These are phyloP conservation scores for Sporodiniella umbellata DNA, from an alignment of 371 early-diverging fungal species.

Conservation along the genomic window DNA sequence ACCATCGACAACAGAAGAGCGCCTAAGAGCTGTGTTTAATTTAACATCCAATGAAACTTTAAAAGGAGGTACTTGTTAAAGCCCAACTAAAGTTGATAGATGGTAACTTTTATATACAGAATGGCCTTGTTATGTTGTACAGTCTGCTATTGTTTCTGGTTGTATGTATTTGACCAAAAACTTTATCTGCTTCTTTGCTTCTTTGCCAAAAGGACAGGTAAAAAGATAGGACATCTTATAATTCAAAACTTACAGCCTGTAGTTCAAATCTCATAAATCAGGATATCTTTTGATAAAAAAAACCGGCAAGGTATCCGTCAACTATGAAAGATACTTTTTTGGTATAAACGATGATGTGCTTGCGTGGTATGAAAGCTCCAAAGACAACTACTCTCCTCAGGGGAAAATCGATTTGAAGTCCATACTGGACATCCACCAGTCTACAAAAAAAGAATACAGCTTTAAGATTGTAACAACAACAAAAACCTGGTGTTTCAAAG, in stretches of 20 bases:
- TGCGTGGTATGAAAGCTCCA: conserved; percentile 59
- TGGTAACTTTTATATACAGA: too few relatives aligned
- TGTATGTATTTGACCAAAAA: conserved; percentile 67
- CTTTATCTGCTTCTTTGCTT: conserved; percentile 72
- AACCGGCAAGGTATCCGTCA: conserved; percentile 29
- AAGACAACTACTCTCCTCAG: conserved; percentile 67
- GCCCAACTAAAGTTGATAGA: too few relatives aligned
- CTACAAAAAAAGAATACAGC: conserved; percentile 46
- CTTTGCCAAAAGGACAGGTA: conserved; percentile 55
- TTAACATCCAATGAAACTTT: conserved; percentile 54
- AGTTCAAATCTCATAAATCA: conserved; percentile 57
- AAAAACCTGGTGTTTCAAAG: conserved; percentile 52
- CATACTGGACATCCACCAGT: conserved; percentile 49
- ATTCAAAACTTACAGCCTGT: background rate
- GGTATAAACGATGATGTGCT: conserved; percentile 65
- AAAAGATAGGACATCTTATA: background rate
- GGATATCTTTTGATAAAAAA: conserved; percentile 61
- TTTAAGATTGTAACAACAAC: conserved; percentile 57
- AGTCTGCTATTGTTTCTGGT: conserved; percentile 68
- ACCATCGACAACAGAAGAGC: conserved; percentile 44
- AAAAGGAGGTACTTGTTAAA: conserved; percentile 51
- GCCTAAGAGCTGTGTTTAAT: conserved; percentile 58
- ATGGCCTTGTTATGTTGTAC: conserved; percentile 71
- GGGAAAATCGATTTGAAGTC: conserved; percentile 69
- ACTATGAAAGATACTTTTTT: conserved; percentile 65